Percentiles rank a stretch among this genome's conserved stretches.
Conservation (phyloP, 257 asterid genomes). For the Oldenlandia corymbosa region DNA sequence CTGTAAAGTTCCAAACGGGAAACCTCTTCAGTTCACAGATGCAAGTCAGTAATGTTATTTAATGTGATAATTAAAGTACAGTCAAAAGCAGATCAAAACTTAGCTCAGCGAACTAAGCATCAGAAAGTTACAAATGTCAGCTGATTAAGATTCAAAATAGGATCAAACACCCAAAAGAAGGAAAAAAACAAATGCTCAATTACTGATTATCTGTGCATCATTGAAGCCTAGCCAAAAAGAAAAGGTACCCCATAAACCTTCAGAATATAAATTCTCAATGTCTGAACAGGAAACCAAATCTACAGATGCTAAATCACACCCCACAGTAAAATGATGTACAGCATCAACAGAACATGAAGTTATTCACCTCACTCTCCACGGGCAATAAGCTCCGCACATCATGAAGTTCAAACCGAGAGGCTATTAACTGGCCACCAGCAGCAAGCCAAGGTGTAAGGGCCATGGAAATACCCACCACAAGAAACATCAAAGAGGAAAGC, state of each 20-base stretch:
- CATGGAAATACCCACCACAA: constrained; percentile 97
- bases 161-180: background rate
- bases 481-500: constrained; percentile 87
- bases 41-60: background rate
- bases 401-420: constrained; percentile 93
- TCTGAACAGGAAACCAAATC: background rate
- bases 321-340: background rate
- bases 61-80: background rate
- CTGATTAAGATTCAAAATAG: background rate
- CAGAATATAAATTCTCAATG: background rate
- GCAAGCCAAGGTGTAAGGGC: constrained; percentile 98
- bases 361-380: constrained; percentile 87
- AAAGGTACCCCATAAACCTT: background rate
- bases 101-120: background rate
- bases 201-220: background rate
- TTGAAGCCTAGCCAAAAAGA: background rate
- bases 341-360: constrained; percentile 1
- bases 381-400: constrained; percentile 98
- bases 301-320: background rate
- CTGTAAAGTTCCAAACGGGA: constrained; percentile 33
- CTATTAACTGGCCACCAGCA: constrained; percentile 98
- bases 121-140: background rate
- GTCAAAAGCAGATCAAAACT: background rate
- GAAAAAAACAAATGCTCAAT: background rate
- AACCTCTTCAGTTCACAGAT: background rate